Base-by-base conservation (phyloP, 2,329 filamentous ascomycete genomes). In the Trichophyton equinum region DNA sequence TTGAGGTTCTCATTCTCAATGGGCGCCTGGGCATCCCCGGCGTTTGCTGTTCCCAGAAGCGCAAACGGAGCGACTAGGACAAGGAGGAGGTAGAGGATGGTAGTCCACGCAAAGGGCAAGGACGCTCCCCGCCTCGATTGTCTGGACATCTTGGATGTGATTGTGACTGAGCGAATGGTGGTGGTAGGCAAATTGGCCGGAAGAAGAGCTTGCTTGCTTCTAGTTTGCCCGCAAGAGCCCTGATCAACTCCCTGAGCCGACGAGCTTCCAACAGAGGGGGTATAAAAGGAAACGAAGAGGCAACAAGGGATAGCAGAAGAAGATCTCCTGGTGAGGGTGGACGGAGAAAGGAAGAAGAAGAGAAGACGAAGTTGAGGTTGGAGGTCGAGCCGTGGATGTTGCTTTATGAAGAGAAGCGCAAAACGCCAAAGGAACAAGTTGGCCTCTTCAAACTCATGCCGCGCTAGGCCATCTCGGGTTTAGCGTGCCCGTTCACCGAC, bases 1-100 rank as follows among this genome's bases (percentile, higher is more conserved):
- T 90, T 90, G 76, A 89, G 89, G 72, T 84, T 86, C 62, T 91
- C 86, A 68, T 81, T 79, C 66, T 82, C 64, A 61, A 80, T 75
- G 64, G 83, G 81, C 69, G 91, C 85, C 66, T 89, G 83, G 62
- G 87, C 85, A 64, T 38, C 33, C 33, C 86, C 83, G 64, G 86
- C 92, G 67, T 86, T 82, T 68, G 81, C 86, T 66, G 81, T 81
- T 77, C 87, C 85, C 68, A 95, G 84, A 73, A 97, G 87, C 66
- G 91, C 87, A 72, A 96, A 81, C 68, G 91, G 91, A 66, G 88
- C 82, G 70, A 85, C 85, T 71, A 99, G 89, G 67, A 97, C 84
- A 66, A 96, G 84, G 73, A 90, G 84, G 70, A 96, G 87, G 81
- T 96, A 96, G 79, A 91, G 86, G 77, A 96, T 80, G 74, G 94